Evolutionary conservation across 208 protist species (phyloP).

Genomic region (Wallacemonas rigidus): DNA sequence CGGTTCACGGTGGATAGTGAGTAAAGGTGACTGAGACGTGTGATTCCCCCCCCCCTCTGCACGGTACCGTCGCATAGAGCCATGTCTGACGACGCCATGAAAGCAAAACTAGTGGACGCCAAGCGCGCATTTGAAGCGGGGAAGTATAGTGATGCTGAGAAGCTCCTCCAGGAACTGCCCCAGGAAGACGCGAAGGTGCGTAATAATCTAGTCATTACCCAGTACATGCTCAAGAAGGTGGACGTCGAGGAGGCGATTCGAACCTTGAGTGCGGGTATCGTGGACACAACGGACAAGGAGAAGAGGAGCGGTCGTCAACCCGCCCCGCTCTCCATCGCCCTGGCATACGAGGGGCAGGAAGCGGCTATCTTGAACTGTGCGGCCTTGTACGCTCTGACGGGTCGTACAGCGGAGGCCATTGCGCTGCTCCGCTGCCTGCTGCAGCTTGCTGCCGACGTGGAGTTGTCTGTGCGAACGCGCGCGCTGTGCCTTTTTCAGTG

Average conservation of each 20-base stretch:
- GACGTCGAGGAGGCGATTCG: constrained; percentile 55
- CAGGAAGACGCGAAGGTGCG: constrained; percentile 80
- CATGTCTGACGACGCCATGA: constrained; percentile 25
- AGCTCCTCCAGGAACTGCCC: constrained; percentile 56
- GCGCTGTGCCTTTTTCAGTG: constrained; percentile 80
- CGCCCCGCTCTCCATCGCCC: constrained; percentile 24
- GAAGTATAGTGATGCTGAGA: constrained; percentile 69
- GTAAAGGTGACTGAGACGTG: not conserved
- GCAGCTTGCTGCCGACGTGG: constrained; percentile 52
- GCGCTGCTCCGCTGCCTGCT: constrained; percentile 75
- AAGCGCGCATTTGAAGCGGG: constrained; percentile 67
- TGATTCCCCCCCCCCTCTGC: not conserved
- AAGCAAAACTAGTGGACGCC: constrained; percentile 60
- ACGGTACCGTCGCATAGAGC: not conserved
- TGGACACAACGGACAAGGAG: constrained; percentile 28
- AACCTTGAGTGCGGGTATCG: constrained; percentile 24
- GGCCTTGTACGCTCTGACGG: constrained; percentile 62
- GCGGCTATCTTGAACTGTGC: constrained; percentile 82
- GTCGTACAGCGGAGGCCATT: constrained; percentile 58
- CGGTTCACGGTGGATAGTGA: not conserved
- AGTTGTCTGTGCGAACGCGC: constrained; percentile 48
- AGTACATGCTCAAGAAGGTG: constrained; percentile 61
- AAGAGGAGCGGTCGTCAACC: not conserved
- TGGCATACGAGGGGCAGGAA: constrained; percentile 86
- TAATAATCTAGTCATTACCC: constrained; percentile 80